Conservation (phyloP, 1,284 basidiomycete species). For the Volvariella volvacea region DNA sequence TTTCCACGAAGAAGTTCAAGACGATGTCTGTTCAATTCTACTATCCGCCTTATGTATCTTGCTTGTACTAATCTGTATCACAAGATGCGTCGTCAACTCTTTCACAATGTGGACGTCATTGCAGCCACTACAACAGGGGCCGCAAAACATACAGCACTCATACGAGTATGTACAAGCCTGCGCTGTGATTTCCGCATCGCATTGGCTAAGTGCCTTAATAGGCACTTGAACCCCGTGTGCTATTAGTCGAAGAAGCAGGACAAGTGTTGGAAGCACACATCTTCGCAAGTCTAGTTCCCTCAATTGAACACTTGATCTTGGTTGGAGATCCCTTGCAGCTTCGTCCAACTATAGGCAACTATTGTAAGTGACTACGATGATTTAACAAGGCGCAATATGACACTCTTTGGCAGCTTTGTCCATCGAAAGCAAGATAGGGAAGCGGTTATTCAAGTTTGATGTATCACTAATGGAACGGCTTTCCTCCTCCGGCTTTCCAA, state of each 20-base stretch:
- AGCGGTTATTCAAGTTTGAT: no score
- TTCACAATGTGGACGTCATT: constrained; percentile 51
- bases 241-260: constrained; percentile 68
- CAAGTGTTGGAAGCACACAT: constrained; percentile 75
- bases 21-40: constrained; percentile 24
- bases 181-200: background rate
- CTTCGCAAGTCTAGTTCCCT: constrained; percentile 52
- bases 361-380: constrained; percentile 41
- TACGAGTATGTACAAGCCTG: no score
- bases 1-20: constrained; percentile 25
- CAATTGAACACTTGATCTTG: constrained; percentile 56
- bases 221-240: constrained; percentile 45
- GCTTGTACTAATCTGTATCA: constrained; percentile 4
- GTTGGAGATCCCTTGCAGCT: constrained; percentile 71
- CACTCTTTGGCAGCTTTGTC: no score
- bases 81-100: constrained; percentile 36
- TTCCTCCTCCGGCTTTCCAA: constrained; percentile 38
- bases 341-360: constrained; percentile 60
- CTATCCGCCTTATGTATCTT: no score
- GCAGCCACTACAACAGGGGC: constrained; percentile 70
- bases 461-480: constrained; percentile 60
- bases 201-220: constrained; percentile 15
- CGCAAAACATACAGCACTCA: constrained; percentile 50
- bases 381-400: no score
- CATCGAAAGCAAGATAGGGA: no score